Percentiles rank a stretch among this genome's conserved stretches.
Conservation (phyloP, 768 basidiomycete genomes). For the Mycena capillaripes region DNA sequence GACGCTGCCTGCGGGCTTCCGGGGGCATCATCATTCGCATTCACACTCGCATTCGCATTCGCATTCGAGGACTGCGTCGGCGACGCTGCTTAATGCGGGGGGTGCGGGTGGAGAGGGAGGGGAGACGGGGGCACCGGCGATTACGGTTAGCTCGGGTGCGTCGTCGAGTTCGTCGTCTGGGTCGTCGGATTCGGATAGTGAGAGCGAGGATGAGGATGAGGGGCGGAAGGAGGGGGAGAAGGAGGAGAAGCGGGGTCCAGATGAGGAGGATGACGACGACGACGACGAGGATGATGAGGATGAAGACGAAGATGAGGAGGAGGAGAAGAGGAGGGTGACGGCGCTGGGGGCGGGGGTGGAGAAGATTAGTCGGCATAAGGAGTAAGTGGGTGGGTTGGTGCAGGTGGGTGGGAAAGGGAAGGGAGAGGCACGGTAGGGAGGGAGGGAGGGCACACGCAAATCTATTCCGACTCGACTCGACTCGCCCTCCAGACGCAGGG, state of each 20-base stretch:
- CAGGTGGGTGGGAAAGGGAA: no score
- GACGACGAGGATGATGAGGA: conserved; percentile 39
- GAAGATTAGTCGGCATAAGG: conserved; percentile 40
- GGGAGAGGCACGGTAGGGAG: no score
- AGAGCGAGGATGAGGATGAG: conserved; percentile 12
- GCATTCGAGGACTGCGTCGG: conserved; percentile 36
- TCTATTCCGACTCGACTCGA: neutral
- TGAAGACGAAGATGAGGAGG: conserved; percentile 37
- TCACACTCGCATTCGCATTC: conserved; percentile 24
- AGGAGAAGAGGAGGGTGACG: conserved; percentile 28
- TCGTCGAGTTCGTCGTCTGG: neutral
- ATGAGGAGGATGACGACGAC: conserved; percentile 17
- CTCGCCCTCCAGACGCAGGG: no score
- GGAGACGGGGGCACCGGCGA: neutral
- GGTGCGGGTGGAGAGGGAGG: neutral
- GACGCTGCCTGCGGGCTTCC: conserved; percentile 51
- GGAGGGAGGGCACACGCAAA: neutral
- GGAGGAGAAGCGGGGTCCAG: neutral
- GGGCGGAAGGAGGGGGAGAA: neutral
- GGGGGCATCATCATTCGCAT: conserved; percentile 42
- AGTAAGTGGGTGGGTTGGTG: neutral
- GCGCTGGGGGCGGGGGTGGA: conserved; percentile 39
- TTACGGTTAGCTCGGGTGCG: neutral
- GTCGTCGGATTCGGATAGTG: conserved; percentile 5
- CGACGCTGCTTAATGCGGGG: neutral